Evolutionary conservation across 2,329 filamentous ascomycete genomes (phyloP).

Genomic region (Coniella vitis): DNA sequence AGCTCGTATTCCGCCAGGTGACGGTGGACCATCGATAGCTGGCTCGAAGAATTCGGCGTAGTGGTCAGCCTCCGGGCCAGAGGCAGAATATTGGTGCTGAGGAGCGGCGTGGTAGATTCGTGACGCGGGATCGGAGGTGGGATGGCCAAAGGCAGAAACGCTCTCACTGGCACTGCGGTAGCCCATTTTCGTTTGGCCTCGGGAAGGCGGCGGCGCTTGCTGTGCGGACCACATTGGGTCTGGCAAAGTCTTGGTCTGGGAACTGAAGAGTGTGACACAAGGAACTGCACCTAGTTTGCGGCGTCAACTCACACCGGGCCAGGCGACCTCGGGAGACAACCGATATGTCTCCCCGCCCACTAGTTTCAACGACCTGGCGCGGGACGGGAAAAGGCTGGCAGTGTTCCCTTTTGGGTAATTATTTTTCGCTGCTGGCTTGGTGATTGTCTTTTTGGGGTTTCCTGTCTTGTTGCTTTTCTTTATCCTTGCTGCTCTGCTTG

Average conservation of each 20-base stretch:
- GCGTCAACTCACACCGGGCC: conserved; percentile 7
- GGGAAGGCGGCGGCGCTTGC: conserved; percentile 7
- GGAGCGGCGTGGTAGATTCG: conserved; percentile 3
- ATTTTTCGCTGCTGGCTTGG: not conserved
- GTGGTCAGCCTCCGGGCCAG: conserved; percentile 18
- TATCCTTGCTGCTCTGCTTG: no score
- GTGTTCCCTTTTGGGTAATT: not conserved
- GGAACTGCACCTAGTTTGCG: no score
- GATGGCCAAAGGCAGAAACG: conserved; percentile 2
- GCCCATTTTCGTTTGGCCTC: conserved; percentile 10
- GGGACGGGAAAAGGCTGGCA: conserved; percentile 9
- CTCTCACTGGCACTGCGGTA: conserved; percentile 14
- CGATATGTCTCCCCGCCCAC: conserved; percentile 11
- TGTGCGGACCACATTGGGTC: conserved; percentile 13
- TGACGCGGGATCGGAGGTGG: conserved; percentile 7
- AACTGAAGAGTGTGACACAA: not conserved
- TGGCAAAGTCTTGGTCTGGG: not conserved
- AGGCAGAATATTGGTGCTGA: conserved; percentile 11
- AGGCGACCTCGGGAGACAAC: conserved; percentile 8
- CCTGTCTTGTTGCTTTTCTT: conserved; percentile 8
- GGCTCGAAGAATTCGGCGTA: conserved; percentile 45
- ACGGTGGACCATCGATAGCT: conserved; percentile 54
- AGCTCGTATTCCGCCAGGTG: conserved; percentile 51
- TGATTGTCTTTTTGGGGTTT: conserved; percentile 1
- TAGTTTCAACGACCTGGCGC: conserved; percentile 14